Evolutionary conservation across 1,284 basidiomycete species (phyloP), one percentile per base, ranked within the genome.

Genomic region (Moniliophthora roreri): DNA sequence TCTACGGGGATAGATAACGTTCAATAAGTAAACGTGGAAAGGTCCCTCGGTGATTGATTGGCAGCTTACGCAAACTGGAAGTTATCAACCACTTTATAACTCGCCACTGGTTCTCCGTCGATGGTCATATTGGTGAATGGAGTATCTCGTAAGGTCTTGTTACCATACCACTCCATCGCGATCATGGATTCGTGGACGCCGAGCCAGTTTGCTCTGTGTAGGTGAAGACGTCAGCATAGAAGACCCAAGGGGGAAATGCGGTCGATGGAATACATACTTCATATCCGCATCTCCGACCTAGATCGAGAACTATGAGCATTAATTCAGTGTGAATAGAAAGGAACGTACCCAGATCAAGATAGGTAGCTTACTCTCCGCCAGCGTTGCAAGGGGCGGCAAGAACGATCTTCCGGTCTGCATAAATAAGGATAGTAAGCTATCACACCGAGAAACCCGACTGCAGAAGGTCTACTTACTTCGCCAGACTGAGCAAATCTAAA

Each of bases 201-300:
- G 5, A 72, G 60, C 71, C 71, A 73, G 50, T 72, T 71, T 49
- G 70, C 71, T 60, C 69, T 73, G 37, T 8, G 16, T 38, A 20
- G 11, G 20, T 38, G 21, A 23, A 23, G 28, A 15, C 32, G 21
- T 37, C 16, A 24, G 13, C 13, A 5, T n/a, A 40, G 13, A n/a
- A 23, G 18, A 50, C 6, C 28, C 2, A 11, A 26, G n/a, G 16
- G n/a, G 37, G 24, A 28, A 50, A 11, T 8, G 10, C n/a, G 18
- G 11, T 37, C 24, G 9, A 41, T 6, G 41, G 18, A 38, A 24
- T 11, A 55, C 62, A 32, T 53, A 70, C 69, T 70, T 72, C 55
- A 71, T 68, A 53, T 72, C 70, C 35, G 70, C 69, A 51, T 73
- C 71, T 26, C 71, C 71, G 8, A 69, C 72, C 72, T 70, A 69